Evolutionary conservation across 2,329 filamentous ascomycete species (phyloP).

Genomic region (Nannizzia gypsea): DNA sequence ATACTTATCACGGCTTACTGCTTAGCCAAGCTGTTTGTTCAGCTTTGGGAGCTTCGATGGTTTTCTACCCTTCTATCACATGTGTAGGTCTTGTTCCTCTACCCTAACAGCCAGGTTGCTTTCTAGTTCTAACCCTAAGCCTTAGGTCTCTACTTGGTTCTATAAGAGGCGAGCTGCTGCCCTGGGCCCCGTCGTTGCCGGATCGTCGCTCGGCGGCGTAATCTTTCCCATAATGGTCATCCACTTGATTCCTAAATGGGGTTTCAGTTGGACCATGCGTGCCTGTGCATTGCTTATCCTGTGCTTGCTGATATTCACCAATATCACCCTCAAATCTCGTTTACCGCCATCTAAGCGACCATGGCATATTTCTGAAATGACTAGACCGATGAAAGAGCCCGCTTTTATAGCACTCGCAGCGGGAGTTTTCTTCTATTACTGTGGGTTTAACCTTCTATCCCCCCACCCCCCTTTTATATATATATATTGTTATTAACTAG

Average conservation of each 20-base stretch:
- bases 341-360: conserved; percentile 26
- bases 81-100: conserved; percentile 40
- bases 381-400: conserved; percentile 36
- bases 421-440: conserved; percentile 38
- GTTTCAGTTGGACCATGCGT: conserved; percentile 48
- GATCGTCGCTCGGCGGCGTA: conserved; percentile 44
- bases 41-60: conserved; percentile 38
- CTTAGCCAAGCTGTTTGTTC: conserved; percentile 36
- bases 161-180: conserved; percentile 43
- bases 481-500: no score
- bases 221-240: conserved; percentile 42
- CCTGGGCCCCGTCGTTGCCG: conserved; percentile 48
- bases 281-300: conserved; percentile 50
- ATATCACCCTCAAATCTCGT: conserved; percentile 41
- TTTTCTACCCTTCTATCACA: conserved; percentile 36
- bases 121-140: conserved; percentile 41
- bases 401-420: conserved; percentile 33
- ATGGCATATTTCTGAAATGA: conserved; percentile 39
- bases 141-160: conserved; percentile 45
- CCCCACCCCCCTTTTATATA: neutral
- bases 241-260: conserved; percentile 35
- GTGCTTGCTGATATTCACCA: conserved; percentile 42
- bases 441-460: neutral
- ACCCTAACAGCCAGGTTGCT: neutral
- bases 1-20: conserved; percentile 44